phyloP scores from a whole-genome alignment of 2,329 filamentous ascomycete genomes.

The Trematosphaeria pertusa region DNA sequence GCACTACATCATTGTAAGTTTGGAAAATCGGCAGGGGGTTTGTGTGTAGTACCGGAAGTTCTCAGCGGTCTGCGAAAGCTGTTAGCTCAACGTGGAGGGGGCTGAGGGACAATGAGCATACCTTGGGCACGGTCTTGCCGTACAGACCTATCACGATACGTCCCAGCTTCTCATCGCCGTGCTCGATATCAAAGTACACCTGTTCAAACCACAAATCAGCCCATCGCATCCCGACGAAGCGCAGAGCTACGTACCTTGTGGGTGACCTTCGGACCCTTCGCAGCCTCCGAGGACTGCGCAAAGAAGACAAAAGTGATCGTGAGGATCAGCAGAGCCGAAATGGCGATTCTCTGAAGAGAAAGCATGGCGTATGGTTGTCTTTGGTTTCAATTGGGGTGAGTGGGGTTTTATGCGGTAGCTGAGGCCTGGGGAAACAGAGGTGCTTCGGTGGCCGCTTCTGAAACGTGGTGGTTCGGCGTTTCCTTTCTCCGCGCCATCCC shows the following conservation, averaged over 20 bases:
- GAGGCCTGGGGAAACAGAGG: conserved; percentile 21
- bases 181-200: conserved; percentile 84
- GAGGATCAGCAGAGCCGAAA: conserved; percentile 77
- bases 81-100: conserved; percentile 14
- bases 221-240: too few relatives aligned
- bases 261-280: conserved; percentile 89
- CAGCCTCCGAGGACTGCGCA: conserved; percentile 41
- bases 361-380: conserved; percentile 67
- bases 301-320: conserved; percentile 61
- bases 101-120: conserved; percentile 41
- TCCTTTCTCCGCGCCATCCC: conserved; percentile 29
- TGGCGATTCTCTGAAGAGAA: conserved; percentile 72
- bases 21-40: background rate
- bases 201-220: too few relatives aligned
- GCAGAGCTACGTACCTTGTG: conserved; percentile 75
- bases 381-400: conserved; percentile 23
- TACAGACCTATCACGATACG: conserved; percentile 84
- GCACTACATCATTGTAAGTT: conserved; percentile 62
- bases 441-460: conserved; percentile 25
- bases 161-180: conserved; percentile 76
- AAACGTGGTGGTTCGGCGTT: conserved; percentile 40
- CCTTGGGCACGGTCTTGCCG: conserved; percentile 84
- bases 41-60: conserved; percentile 61
- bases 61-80: conserved; percentile 62
- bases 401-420: conserved; percentile 33